Conservation (phyloP, 75 land plant genomes). For the Picea glauca region DNA sequence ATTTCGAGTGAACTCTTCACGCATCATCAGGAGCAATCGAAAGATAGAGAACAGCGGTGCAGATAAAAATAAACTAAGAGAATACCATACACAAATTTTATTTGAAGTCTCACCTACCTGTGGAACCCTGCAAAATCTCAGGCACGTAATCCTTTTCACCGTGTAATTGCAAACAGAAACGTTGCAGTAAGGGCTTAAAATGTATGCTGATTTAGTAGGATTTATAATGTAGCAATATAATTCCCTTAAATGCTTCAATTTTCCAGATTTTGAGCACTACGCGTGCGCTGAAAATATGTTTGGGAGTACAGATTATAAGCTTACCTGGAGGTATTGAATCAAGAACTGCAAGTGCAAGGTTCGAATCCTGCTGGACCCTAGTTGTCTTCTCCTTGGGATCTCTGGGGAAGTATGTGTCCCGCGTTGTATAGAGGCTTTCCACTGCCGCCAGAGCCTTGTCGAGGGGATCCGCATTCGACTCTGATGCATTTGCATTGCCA, state of each 20-base stretch:
- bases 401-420: conserved; percentile 81
- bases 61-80: too few species aligned
- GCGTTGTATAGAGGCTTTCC: conserved; percentile 53
- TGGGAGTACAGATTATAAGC: background rate
- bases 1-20: too few species aligned
- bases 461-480: conserved; percentile 17
- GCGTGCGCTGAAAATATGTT: background rate
- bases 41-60: too few species aligned
- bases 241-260: background rate
- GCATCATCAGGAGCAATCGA: too few species aligned
- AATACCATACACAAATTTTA: too few species aligned
- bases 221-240: background rate
- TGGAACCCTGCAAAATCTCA: background rate
- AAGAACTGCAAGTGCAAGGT: conserved; percentile 55
- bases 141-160: background rate
- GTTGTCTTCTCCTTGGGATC: conserved; percentile 60
- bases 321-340: conserved; percentile 62
- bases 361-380: conserved; percentile 33
- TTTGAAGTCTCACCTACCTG: too few species aligned
- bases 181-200: background rate
- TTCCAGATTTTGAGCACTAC: background rate
- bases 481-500: background rate
- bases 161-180: background rate
- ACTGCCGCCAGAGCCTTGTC: conserved; percentile 27
- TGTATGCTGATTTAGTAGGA: background rate